These are phyloP conservation scores for Alternaria arbusti DNA, from an alignment of 2,329 filamentous ascomycete genomes.

Conservation along the genomic window DNA sequence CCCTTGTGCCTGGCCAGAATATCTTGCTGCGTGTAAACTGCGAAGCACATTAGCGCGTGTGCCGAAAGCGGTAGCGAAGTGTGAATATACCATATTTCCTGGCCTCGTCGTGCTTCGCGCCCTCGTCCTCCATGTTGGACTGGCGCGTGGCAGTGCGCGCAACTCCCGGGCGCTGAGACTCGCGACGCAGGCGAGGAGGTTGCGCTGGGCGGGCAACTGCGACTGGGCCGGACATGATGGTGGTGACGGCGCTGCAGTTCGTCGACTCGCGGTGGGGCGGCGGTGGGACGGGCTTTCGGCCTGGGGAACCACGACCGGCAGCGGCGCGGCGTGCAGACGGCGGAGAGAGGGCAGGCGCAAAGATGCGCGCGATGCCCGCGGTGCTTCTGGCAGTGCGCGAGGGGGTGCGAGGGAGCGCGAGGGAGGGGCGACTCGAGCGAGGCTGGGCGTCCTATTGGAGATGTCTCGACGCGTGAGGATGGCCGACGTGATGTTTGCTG, in stretches of 20 bases:
- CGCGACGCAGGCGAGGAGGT: constrained; percentile 52
- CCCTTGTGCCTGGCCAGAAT: constrained; percentile 82
- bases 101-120: constrained; percentile 34
- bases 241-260: constrained; percentile 11
- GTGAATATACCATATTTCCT: constrained; percentile 39
- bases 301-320: constrained; percentile 20
- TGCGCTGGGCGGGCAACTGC: constrained; percentile 47
- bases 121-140: constrained; percentile 37
- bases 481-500: constrained; percentile 23
- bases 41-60: constrained; percentile 11
- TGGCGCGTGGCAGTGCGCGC: constrained; percentile 35
- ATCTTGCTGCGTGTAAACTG: constrained; percentile 76
- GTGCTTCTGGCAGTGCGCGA: constrained; percentile 5
- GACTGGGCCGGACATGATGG: constrained; percentile 43
- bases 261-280: constrained; percentile 20
- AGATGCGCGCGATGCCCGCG: constrained; percentile 17
- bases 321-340: constrained; percentile 7
- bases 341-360: constrained; percentile 18
- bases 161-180: constrained; percentile 50
- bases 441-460: not conserved
- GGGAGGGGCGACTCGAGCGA: not conserved
- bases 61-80: not conserved
- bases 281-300: constrained; percentile 17
- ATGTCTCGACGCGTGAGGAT: constrained; percentile 10
- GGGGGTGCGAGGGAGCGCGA: not conserved